Evolutionary conservation across 2,329 filamentous ascomycete genomes (phyloP).

Genomic region (Claviceps quebecensis): DNA sequence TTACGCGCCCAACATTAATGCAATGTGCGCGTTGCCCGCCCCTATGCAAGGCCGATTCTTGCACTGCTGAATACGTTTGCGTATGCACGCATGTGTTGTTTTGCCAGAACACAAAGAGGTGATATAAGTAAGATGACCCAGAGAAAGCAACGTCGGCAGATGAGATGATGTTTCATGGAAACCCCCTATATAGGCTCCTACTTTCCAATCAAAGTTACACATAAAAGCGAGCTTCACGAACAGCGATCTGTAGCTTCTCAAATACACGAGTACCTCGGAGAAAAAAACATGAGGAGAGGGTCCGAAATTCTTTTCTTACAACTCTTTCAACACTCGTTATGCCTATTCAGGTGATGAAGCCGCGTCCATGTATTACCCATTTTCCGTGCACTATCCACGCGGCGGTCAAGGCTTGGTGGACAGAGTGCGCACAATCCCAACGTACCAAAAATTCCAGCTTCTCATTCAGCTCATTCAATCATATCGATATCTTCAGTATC

Average conservation of each 20-base stretch:
- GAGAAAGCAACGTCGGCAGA: not conserved
- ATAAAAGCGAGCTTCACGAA: not conserved
- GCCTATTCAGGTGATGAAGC: not conserved
- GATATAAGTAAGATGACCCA: no score
- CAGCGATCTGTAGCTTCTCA: not conserved
- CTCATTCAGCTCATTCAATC: slow-evolving; percentile 52
- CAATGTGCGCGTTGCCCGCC: slow-evolving; percentile 34
- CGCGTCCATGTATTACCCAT: not conserved
- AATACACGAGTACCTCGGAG: not conserved
- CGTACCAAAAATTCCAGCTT: not conserved
- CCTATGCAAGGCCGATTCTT: slow-evolving; percentile 39
- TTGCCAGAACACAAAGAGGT: no score
- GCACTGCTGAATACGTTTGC: not conserved
- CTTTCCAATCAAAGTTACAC: not conserved
- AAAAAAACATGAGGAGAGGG: not conserved
- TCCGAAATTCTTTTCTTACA: not conserved
- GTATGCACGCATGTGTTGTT: no score
- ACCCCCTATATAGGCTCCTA: no score
- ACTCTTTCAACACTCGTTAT: not conserved
- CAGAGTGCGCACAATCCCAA: not conserved
- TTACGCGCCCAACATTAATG: slow-evolving; percentile 38
- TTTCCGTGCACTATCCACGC: no score
- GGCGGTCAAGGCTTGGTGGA: not conserved
- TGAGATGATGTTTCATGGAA: not conserved
- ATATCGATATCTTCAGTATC: slow-evolving; percentile 51